Evolutionary conservation across 257 asterid genomes (phyloP).

Genomic region (Mentha longifolia): DNA sequence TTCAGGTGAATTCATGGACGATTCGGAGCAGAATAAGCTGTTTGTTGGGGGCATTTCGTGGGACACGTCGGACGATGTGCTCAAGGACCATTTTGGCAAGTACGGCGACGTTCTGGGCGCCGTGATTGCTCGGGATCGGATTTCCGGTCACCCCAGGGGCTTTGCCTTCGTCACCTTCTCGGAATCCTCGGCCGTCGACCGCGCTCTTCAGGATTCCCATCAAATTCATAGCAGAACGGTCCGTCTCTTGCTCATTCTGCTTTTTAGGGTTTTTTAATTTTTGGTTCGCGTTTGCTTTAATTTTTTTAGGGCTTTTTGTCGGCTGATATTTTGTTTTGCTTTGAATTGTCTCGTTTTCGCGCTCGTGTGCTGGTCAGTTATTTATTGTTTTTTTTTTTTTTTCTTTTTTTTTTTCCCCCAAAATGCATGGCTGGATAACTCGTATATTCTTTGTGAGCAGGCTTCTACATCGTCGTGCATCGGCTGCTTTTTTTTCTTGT

Average conservation of each 20-base stretch:
- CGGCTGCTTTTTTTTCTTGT: neutral
- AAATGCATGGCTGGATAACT: slow-evolving; percentile 25
- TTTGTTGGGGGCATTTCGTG: slow-evolving; percentile 91
- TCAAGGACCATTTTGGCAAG: slow-evolving; percentile 62
- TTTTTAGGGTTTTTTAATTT: slow-evolving; percentile 29
- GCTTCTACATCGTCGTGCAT: slow-evolving; percentile 5
- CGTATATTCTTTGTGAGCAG: neutral
- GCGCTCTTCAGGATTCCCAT: slow-evolving; percentile 75
- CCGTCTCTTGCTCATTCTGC: slow-evolving; percentile 14
- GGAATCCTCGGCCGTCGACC: slow-evolving; percentile 65
- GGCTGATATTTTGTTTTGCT: neutral
- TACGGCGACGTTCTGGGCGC: slow-evolving; percentile 73
- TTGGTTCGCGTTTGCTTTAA: neutral
- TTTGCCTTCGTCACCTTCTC: slow-evolving; percentile 84
- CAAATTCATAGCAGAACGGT: slow-evolving; percentile 80
- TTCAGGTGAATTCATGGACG: slow-evolving; percentile 54
- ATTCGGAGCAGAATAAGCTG: slow-evolving; percentile 72
- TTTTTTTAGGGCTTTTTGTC: slow-evolving; percentile 22
- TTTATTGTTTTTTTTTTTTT: neutral
- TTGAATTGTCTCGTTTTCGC: neutral
- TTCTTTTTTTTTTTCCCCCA: neutral
- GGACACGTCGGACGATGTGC: slow-evolving; percentile 73
- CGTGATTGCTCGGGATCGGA: slow-evolving; percentile 64
- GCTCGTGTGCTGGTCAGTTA: slow-evolving; percentile 10
- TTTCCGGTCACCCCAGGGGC: slow-evolving; percentile 73